Base-by-base conservation (phyloP, 495 filamentous ascomycete species). In the Penicillium riverlandense region DNA sequence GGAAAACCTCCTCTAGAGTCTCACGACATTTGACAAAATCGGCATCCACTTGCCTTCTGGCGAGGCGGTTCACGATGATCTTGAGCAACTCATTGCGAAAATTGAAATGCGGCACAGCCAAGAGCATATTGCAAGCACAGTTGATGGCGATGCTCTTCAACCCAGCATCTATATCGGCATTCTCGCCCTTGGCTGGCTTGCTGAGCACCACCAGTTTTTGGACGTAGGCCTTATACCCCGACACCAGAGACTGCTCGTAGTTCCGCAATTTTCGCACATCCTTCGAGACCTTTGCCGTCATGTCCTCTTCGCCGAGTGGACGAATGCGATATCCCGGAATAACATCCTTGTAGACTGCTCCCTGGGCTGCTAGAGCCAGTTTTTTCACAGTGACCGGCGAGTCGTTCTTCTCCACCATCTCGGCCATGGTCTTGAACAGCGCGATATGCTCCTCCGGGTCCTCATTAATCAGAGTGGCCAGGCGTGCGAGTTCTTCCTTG, bases 311-410 rank as follows among this genome's bases (percentile, higher is more conserved):
- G 2, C 73, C 73, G 6, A 86, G 63, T 13, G 90, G 88, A 13
- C 92, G 83, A 63, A 97, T 97, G 31, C 92, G 76, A 53, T 97
- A 98, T 7, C 91, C 92, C 0, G 92, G 92, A 37, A 98, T 96
- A 35, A 96, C 75, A 68, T 97, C 90, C 59, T 90, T 94, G 65
- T 88, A 98, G n/a, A 96, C 76, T 7, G 90, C 82, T 57, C 90
- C 72, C 63, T 95, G 90, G 13, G 90, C 84, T 11, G 80, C 86
- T 22, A 98, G 62, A 15, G 83, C 85, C 40, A 98, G 71, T 56
- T 88, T 92, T 67, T 84, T 81, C 54, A 97, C 82, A 6, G 84
- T 82, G 29, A 76, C 59, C 46, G 90, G 83, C 7, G 70, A 58
- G n/a, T 52, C 49, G 10, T 45, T 38, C 6, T 63, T 63, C 35